A percentile compares a stretch with the other conserved stretches of the same genome.
Conservation (phyloP, 2,329 filamentous ascomycete species). For the Diaporthe destruens region DNA sequence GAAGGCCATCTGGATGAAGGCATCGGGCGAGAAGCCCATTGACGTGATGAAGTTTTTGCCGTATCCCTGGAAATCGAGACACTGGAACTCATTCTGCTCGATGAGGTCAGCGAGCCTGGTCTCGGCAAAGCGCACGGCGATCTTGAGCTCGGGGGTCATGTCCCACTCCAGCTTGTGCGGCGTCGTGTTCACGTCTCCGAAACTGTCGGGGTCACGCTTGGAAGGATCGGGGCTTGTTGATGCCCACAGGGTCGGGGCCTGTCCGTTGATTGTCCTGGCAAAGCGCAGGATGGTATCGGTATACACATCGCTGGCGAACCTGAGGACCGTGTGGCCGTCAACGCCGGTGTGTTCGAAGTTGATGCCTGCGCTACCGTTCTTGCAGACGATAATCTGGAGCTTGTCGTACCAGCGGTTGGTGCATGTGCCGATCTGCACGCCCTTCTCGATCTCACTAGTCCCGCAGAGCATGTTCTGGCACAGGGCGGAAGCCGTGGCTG, state of each 20-base stretch:
- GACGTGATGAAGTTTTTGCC: slow-evolving; percentile 98
- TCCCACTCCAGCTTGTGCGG: slow-evolving; percentile 98
- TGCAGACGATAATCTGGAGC: slow-evolving; percentile 98
- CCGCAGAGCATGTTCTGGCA: slow-evolving; percentile 99
- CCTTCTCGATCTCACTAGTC: slow-evolving; percentile 89
- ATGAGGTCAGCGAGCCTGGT: slow-evolving; percentile 94
- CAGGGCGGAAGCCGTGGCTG: slow-evolving; percentile 82
- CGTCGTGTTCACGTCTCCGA: slow-evolving; percentile 92
- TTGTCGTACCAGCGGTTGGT: slow-evolving; percentile 99
- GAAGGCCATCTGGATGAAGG: slow-evolving; percentile 99
- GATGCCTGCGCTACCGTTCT: slow-evolving; percentile 97
- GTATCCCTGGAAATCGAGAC: slow-evolving; percentile 88
- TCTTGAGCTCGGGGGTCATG: slow-evolving; percentile 90
- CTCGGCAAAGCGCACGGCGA: slow-evolving; percentile 94
- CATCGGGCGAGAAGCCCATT: slow-evolving; percentile 96
- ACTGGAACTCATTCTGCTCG: slow-evolving; percentile 95
- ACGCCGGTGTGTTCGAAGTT: slow-evolving; percentile 99
- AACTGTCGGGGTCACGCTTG: slow-evolving; percentile 90
- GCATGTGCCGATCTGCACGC: slow-evolving; percentile 96
- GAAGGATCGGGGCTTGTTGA: slow-evolving; percentile 91
- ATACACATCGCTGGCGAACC: slow-evolving; percentile 96
- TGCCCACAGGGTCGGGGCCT: slow-evolving; percentile 91
- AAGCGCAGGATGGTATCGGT: slow-evolving; percentile 98
- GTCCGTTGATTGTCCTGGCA: slow-evolving; percentile 93
- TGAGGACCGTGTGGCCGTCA: slow-evolving; percentile 94